phyloP scores from a whole-genome alignment of 2,329 filamentous ascomycete species.

The Botrytis aclada region DNA sequence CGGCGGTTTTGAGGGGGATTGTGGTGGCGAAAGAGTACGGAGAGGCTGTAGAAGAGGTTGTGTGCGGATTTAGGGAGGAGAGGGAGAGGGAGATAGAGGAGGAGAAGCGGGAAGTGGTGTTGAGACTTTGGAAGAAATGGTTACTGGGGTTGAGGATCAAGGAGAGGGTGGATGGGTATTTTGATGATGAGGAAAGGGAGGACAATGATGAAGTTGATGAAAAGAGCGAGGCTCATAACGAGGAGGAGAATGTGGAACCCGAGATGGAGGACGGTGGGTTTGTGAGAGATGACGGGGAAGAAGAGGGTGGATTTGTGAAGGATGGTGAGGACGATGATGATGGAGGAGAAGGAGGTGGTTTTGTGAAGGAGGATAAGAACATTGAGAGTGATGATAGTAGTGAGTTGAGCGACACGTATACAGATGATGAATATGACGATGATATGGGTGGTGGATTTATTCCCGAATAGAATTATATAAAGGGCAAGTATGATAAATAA shows the following conservation, averaged over 20 bases:
- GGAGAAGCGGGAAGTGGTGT: constrained; percentile 57
- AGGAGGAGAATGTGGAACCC: constrained; percentile 51
- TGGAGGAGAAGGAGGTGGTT: not conserved
- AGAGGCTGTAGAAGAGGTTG: constrained; percentile 68
- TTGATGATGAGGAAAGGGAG: constrained; percentile 27
- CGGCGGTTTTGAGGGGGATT: constrained; percentile 74
- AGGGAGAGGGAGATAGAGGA: constrained; percentile 61
- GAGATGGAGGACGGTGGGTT: constrained; percentile 52
- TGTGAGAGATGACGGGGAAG: constrained; percentile 43
- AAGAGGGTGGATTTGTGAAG: constrained; percentile 32
- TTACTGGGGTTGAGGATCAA: constrained; percentile 64
- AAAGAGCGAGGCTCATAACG: constrained; percentile 52
- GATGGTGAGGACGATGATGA: constrained; percentile 24
- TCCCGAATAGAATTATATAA: constrained; percentile 34
- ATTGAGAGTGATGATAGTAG: constrained; percentile 42
- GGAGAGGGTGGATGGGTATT: constrained; percentile 35
- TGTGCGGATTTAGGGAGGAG: constrained; percentile 65
- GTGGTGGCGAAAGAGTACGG: constrained; percentile 70
- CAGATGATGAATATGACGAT: constrained; percentile 40
- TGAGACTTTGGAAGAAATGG: constrained; percentile 73
- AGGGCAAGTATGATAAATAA: not conserved
- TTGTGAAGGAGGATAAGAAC: constrained; percentile 35
- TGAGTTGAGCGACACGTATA: constrained; percentile 16
- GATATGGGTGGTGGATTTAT: constrained; percentile 45
- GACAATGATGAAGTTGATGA: constrained; percentile 63